phyloP scores from a whole-genome alignment of 192 early-diverging fungal species.

The Backusella tarrabulga region DNA sequence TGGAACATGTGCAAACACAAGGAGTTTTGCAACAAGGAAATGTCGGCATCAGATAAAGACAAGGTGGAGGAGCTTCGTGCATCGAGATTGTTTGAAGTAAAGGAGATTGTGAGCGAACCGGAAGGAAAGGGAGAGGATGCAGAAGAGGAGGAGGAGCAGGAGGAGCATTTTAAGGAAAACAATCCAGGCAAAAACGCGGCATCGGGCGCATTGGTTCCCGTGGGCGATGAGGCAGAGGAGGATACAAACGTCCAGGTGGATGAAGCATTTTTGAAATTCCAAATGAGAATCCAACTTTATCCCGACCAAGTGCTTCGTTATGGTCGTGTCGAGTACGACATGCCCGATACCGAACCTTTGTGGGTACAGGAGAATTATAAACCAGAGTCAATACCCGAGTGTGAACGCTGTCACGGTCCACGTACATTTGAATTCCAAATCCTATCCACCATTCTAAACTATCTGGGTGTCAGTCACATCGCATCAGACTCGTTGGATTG shows the following conservation, averaged over 20 bases:
- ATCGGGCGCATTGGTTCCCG: conserved; percentile 27
- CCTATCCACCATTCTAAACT: conserved; percentile 85
- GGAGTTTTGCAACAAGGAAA: conserved; percentile 43
- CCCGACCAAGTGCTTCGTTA: conserved; percentile 89
- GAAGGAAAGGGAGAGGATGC: conserved; percentile 51
- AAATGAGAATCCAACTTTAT: conserved; percentile 71
- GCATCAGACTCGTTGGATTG: conserved; percentile 80
- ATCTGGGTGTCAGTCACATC: conserved; percentile 62
- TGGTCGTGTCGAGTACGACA: conserved; percentile 58
- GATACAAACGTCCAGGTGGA: conserved; percentile 81
- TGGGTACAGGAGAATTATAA: conserved; percentile 74
- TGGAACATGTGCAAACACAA: conserved; percentile 80
- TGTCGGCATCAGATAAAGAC: conserved; percentile 16
- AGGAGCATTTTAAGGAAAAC: conserved; percentile 20
- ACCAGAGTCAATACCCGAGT: conserved; percentile 65
- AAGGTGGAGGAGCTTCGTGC: conserved; percentile 33
- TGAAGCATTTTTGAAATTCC: conserved; percentile 86
- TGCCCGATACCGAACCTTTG: conserved; percentile 61
- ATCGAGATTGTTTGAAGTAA: conserved; percentile 52
- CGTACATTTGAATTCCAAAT: conserved; percentile 95
- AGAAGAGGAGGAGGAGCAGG: conserved; percentile 45
- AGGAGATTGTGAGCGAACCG: conserved; percentile 67
- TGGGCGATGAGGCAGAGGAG: conserved; percentile 55
- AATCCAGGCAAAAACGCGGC: neutral
- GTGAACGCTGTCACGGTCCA: conserved; percentile 67